Evolutionary conservation across 2,329 filamentous ascomycete species (phyloP).

Genomic region (Cadophora sp.): DNA sequence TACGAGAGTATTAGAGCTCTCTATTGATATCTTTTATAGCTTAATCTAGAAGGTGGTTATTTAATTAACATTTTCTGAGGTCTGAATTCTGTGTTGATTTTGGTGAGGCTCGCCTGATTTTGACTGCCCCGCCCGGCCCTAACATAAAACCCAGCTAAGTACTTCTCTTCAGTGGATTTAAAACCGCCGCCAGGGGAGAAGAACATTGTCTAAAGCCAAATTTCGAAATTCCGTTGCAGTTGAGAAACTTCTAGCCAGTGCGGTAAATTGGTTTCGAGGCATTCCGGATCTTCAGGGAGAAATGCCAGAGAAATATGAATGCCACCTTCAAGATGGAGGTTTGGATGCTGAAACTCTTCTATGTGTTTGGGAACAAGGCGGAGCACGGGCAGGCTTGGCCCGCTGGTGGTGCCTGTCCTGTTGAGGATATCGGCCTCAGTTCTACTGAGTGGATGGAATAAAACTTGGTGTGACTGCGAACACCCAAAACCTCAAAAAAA

Average conservation of each 20-base stretch:
- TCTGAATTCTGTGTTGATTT: too few relatives aligned
- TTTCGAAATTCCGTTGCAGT: slow-evolving; percentile 51
- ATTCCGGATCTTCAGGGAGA: slow-evolving; percentile 51
- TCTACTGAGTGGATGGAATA: slow-evolving; percentile 15
- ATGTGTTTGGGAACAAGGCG: slow-evolving; percentile 45
- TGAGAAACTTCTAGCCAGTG: slow-evolving; percentile 52
- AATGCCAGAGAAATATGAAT: slow-evolving; percentile 48
- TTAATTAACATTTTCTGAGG: too few relatives aligned
- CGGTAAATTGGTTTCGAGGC: slow-evolving; percentile 49
- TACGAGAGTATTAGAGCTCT: too few relatives aligned
- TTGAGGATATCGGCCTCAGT: slow-evolving; percentile 28
- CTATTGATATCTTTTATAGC: too few relatives aligned
- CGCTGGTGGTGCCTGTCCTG: slow-evolving; percentile 17
- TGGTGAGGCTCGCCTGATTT: too few relatives aligned
- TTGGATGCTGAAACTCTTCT: slow-evolving; percentile 52
- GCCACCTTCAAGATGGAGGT: slow-evolving; percentile 50
- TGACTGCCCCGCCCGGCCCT: too few relatives aligned
- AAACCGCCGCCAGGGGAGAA: slow-evolving; percentile 47
- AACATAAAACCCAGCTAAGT: too few relatives aligned
- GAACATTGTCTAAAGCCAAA: slow-evolving; percentile 51
- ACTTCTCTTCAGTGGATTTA: slow-evolving; percentile 50
- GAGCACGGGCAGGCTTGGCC: slow-evolving; percentile 36
- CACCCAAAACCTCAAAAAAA: too few relatives aligned
- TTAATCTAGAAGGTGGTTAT: too few relatives aligned
- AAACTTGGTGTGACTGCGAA: not conserved